Evolutionary conservation across 495 filamentous ascomycete genomes (phyloP).

Genomic region (Tuber microsphaerosporum): DNA sequence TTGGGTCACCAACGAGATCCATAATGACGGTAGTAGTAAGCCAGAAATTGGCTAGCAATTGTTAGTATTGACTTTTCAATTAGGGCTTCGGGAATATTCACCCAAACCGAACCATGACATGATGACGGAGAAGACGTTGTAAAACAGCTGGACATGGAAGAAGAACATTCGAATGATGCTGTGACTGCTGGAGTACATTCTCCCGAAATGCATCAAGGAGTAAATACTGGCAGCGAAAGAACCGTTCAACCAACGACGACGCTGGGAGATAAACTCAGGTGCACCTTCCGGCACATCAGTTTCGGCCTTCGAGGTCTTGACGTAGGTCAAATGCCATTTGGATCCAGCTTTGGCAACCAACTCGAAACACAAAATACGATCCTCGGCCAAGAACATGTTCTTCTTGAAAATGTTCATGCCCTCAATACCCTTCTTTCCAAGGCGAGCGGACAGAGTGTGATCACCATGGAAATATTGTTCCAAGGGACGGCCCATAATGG

Average conservation of each 20-base stretch:
- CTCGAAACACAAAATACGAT: conserved; percentile 45
- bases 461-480: conserved; percentile 46
- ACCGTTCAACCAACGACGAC: conserved; percentile 44
- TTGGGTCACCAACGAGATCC: conserved; percentile 78
- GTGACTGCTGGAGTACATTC: conserved; percentile 42
- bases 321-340: conserved; percentile 44
- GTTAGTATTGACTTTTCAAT: conserved; percentile 30
- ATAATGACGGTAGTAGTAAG: conserved; percentile 95
- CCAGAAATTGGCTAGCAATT: conserved; percentile 67
- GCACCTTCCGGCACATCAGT: conserved; percentile 43
- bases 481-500: conserved; percentile 43
- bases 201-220: conserved; percentile 73
- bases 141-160: conserved; percentile 56
- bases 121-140: conserved; percentile 83
- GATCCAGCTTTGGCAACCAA: conserved; percentile 43
- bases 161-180: conserved; percentile 42
- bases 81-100: conserved; percentile 45
- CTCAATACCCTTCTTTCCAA: conserved; percentile 74
- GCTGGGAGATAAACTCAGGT: conserved; percentile 42
- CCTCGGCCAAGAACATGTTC: conserved; percentile 46
- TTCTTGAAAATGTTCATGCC: conserved; percentile 53
- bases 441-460: conserved; percentile 65
- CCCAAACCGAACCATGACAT: conserved; percentile 93
- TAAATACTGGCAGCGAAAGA: conserved; percentile 44
- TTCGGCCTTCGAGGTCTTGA: conserved; percentile 43